Evolutionary conservation across 495 filamentous ascomycete species (phyloP).

Genomic region (Talaromyces stipitatus): DNA sequence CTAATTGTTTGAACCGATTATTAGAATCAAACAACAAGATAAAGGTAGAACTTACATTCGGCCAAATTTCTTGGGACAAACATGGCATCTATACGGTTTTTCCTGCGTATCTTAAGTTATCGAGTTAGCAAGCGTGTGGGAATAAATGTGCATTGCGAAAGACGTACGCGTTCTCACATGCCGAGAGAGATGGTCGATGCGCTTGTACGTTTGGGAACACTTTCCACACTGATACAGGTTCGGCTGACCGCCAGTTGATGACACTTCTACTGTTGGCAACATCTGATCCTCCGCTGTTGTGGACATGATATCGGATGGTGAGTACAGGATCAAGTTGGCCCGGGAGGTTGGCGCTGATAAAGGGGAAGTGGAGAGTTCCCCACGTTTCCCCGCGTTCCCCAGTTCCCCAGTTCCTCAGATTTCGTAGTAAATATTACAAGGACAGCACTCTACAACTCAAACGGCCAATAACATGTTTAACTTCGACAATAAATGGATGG

Average conservation of each 20-base stretch:
- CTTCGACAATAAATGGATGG: neutral
- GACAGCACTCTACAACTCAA: neutral
- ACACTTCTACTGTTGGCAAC: neutral
- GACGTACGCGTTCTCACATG: conserved; percentile 44
- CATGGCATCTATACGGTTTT: conserved; percentile 40
- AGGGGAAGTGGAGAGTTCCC: neutral
- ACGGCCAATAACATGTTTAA: neutral
- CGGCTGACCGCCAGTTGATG: neutral
- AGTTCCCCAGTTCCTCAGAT: neutral
- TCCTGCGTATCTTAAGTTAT: conserved; percentile 38
- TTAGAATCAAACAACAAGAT: neutral
- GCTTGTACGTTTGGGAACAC: conserved; percentile 45
- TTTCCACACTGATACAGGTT: conserved; percentile 38
- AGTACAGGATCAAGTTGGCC: neutral
- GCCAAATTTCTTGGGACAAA: conserved; percentile 48
- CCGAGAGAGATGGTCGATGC: conserved; percentile 49
- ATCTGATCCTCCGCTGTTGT: neutral
- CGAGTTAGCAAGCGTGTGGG: neutral
- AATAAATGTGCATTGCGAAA: neutral
- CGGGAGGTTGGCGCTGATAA: neutral
- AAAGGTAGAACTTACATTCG: conserved; percentile 26
- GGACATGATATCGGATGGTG: neutral
- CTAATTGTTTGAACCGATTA: conserved; percentile 13
- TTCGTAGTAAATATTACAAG: neutral
- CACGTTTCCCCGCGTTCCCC: neutral